These are phyloP conservation scores for Skeletonema menzelii DNA, from an alignment of 108 stramenopile genomes.

Conservation along the genomic window DNA sequence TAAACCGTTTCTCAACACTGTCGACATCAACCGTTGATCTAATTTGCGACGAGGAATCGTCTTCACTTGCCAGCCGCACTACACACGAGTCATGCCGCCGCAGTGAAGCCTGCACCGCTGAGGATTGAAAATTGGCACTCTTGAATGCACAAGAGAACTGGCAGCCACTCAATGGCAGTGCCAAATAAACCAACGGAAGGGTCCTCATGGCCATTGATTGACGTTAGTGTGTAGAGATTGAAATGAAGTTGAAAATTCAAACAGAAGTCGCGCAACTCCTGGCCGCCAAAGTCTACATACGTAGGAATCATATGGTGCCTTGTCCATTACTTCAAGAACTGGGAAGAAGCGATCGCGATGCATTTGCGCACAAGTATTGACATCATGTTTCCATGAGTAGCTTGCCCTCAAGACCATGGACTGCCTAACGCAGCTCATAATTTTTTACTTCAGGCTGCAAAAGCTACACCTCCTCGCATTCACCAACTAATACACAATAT, in stretches of 20 bases:
- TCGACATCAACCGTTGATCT: conserved; percentile 8
- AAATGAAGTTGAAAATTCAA: too few relatives aligned
- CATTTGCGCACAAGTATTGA: too few relatives aligned
- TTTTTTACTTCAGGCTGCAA: not conserved
- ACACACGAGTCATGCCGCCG: not conserved
- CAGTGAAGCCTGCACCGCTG: not conserved
- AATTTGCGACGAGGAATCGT: not conserved
- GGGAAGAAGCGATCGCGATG: too few relatives aligned
- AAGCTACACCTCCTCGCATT: not conserved
- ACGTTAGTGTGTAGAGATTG: not conserved
- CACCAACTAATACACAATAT: not conserved
- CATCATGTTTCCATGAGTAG: too few relatives aligned
- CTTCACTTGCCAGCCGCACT: not conserved
- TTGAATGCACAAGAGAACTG: not conserved
- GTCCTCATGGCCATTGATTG: not conserved
- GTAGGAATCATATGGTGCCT: too few relatives aligned
- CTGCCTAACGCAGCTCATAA: not conserved
- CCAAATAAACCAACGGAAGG: not conserved
- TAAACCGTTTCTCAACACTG: conserved; percentile 9
- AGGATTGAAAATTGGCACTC: not conserved
- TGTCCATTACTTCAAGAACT: too few relatives aligned
- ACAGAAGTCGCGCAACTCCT: too few relatives aligned
- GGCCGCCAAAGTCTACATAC: too few relatives aligned
- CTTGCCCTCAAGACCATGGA: too few relatives aligned
- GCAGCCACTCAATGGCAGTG: not conserved